Evolutionary conservation across 2,329 filamentous ascomycete species (phyloP).

Genomic region (Diaporthe sp.): DNA sequence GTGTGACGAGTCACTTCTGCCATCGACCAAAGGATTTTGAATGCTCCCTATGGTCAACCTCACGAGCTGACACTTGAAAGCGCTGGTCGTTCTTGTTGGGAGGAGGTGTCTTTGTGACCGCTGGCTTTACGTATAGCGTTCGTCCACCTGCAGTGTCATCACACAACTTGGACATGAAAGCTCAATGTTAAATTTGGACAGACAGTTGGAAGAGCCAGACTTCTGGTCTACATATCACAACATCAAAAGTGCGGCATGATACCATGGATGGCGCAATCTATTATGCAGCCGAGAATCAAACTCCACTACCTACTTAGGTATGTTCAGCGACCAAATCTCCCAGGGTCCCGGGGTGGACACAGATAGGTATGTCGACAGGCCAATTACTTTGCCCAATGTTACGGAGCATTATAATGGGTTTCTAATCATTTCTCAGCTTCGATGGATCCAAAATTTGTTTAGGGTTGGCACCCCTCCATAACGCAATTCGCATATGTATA

Average conservation of each 20-base stretch:
- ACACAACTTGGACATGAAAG: no score
- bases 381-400: not conserved
- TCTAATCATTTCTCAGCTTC: not conserved
- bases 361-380: not conserved
- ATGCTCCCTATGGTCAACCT: no score
- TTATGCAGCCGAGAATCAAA: not conserved
- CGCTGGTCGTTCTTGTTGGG: no score
- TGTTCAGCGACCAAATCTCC: not conserved
- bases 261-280: not conserved
- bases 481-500: slow-evolving; percentile 34
- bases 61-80: no score
- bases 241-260: not conserved
- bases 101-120: no score
- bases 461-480: slow-evolving; percentile 34
- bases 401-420: not conserved
- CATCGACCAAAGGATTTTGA: no score
- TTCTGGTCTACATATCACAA: fast-evolving
- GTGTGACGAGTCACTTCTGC: no score
- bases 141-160: no score
- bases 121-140: no score
- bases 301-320: not conserved
- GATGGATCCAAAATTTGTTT: not conserved
- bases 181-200: not conserved
- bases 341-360: not conserved
- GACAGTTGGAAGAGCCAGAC: not conserved